phyloP scores from a whole-genome alignment of 1,139 yeast genomes.

The Yamadazyma pseudoaaseri region DNA sequence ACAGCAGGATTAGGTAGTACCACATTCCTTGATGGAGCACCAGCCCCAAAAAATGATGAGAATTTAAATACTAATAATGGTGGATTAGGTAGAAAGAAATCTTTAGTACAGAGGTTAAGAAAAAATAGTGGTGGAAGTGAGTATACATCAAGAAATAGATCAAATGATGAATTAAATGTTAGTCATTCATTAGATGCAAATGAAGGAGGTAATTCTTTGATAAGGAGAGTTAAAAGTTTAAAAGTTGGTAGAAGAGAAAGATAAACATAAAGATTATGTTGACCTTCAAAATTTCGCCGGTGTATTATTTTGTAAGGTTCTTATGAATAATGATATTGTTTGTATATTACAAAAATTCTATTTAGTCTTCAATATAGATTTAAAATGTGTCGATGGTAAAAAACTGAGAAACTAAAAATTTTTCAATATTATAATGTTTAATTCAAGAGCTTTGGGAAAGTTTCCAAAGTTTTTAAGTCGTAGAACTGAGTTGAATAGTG shows the following conservation, averaged over 20 bases:
- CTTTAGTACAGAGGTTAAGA: conserved; percentile 66
- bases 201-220: conserved; percentile 47
- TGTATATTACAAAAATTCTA: conserved; percentile 6
- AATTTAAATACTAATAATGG: conserved; percentile 27
- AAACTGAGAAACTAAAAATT: conserved; percentile 4
- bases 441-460: background rate
- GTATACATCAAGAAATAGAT: conserved; percentile 30
- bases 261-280: conserved; percentile 4
- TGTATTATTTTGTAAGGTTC: conserved; percentile 3
- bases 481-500: background rate
- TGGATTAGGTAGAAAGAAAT: conserved; percentile 68
- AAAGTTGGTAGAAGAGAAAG: conserved; percentile 56
- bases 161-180: conserved; percentile 26
- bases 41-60: conserved; percentile 61
- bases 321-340: conserved; percentile 9
- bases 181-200: conserved; percentile 24
- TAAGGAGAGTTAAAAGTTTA: conserved; percentile 85
- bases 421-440: conserved; percentile 1
- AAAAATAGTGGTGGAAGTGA: conserved; percentile 40
- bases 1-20: conserved; percentile 90
- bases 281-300: background rate
- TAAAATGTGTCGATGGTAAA: background rate
- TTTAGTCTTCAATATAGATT: conserved; percentile 1
- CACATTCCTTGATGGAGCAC: conserved; percentile 94
- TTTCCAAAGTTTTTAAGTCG: background rate